These are phyloP conservation scores for Flaveria brownii DNA, from an alignment of 129 eudicot genomes.

Conservation along the genomic window DNA sequence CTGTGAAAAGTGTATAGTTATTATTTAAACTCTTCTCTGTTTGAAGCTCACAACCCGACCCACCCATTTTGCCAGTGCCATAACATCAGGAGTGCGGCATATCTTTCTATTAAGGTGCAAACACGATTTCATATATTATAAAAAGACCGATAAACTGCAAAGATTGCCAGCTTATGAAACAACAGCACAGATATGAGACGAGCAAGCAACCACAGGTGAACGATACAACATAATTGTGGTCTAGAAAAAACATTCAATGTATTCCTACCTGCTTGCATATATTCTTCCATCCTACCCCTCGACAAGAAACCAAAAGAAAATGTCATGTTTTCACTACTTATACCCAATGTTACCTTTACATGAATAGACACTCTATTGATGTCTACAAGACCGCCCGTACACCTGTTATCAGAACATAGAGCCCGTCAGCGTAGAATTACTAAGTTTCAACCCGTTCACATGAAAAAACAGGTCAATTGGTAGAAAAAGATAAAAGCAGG, in stretches of 20 bases:
- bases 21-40: no score
- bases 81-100: not conserved
- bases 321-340: not conserved
- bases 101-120: not conserved
- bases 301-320: not conserved
- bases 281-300: not conserved
- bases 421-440: not conserved
- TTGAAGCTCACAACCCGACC: not conserved
- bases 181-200: not conserved
- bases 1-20: no score
- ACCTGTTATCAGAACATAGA: conserved; percentile 1
- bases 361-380: not conserved
- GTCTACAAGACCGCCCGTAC: not conserved
- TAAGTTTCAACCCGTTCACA: not conserved
- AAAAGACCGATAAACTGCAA: not conserved
- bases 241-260: not conserved
- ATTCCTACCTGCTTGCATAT: conserved; percentile 4
- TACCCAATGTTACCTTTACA: not conserved
- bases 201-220: not conserved
- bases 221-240: not conserved
- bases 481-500: not conserved
- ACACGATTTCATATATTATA: no score
- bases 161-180: not conserved
- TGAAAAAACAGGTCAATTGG: not conserved
- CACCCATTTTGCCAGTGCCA: not conserved